A percentile compares a stretch with the other conserved stretches of the same genome.
Conservation (phyloP, 352 stramenopile species). For the Halophytophthora batemanensis region DNA sequence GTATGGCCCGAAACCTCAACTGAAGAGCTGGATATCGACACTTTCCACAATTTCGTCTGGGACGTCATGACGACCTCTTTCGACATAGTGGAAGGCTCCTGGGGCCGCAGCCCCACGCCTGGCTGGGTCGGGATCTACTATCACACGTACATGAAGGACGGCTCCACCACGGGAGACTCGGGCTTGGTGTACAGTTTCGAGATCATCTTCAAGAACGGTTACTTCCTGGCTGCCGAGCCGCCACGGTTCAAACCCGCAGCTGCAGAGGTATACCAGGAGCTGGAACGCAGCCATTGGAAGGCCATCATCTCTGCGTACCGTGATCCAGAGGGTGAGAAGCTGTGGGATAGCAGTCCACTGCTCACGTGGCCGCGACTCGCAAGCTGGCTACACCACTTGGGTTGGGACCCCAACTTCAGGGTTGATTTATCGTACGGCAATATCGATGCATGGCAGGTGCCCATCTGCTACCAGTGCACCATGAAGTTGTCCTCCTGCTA, state of each 20-base stretch:
- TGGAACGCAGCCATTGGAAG: conserved; percentile 12
- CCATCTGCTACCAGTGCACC: conserved; percentile 12
- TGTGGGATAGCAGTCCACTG: conserved; percentile 3
- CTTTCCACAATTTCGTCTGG: conserved; percentile 1
- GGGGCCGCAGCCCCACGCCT: conserved; percentile 4
- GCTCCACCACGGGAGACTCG: no score
- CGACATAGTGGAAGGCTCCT: conserved; percentile 3
- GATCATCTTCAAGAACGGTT: conserved; percentile 7
- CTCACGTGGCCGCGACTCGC: conserved; percentile 9
- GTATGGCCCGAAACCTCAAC: conserved; percentile 1
- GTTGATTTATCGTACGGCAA: not conserved
- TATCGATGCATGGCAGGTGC: conserved; percentile 2
- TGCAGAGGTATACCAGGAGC: conserved; percentile 10
- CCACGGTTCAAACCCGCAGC: conserved; percentile 12
- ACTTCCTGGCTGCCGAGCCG: conserved; percentile 16
- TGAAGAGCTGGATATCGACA: not conserved
- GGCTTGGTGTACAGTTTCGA: not conserved
- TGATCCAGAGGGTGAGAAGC: not conserved
- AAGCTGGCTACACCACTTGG: conserved; percentile 10
- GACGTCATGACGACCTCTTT: conserved; percentile 4
- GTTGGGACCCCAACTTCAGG: not conserved
- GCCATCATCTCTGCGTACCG: conserved; percentile 5
- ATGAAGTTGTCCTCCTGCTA: conserved; percentile 6
- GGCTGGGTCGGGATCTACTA: not conserved
- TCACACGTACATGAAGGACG: no score